Base-by-base conservation (phyloP, 2,329 filamentous ascomycete species). In the Pyrenochaeta sp. region DNA sequence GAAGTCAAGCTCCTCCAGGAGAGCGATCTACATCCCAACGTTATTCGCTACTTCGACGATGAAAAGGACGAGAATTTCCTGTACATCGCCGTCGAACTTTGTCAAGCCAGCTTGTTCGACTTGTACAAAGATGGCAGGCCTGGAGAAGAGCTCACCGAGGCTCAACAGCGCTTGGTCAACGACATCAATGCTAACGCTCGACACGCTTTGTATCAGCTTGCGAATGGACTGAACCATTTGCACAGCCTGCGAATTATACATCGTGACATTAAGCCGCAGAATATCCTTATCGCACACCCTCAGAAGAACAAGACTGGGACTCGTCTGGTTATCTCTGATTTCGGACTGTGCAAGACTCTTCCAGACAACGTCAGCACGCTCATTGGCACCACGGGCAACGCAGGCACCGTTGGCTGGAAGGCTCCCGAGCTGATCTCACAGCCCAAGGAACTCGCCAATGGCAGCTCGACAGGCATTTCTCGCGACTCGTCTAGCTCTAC, bases 321-420 rank as follows among this genome's bases (percentile, higher is more conserved):
- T 25, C 90, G 94, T n/a, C 84, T 99, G 37, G 86, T 99, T 4
- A 97, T 99, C 36, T 98, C 95, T 0, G 95, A 99, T 77, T 99
- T 99, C 78, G 95, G 95, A 5, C 86, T 99, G 0, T 98, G 95
- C 77, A 99, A 98, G 83, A 98, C 97, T 72, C 82, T 99, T 15
- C 95, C 97, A 64, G 92, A 92, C 53, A 93, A 93, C 6, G 93
- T 97, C 74, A 97, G 93, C 54, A 98, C 94, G 0, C 93, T 98
- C 74, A 91, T 94, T 40, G 93, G 95, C 8, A 97, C 94, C 2
- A 98, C 94, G 0, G 93, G 93, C 12, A 92, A 97, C 72, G 94
- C 94, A 1, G 95, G 95, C 32, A 99, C 95, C 0, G 92, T 92
- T 43, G 95, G 95, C 6, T 99, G 95, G 95, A 92, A 96, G 58